Evolutionary conservation across 805 yeast species (phyloP), one percentile per base, ranked within the genome.

Genomic region (Wickerhamomyces sydowiorum): DNA sequence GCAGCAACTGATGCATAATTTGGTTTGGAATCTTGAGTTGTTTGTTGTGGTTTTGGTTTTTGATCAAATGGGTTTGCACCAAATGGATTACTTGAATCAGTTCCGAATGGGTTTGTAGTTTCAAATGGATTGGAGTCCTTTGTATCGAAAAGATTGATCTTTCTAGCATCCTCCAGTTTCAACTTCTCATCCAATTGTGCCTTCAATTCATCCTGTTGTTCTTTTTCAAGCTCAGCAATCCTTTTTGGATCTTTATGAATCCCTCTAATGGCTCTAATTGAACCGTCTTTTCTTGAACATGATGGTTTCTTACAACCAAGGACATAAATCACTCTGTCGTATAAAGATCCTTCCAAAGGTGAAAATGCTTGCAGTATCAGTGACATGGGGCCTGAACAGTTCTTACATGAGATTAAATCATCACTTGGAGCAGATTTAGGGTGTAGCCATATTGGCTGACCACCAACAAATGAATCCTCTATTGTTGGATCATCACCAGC

Each of bases 381-480:
- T 13, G 84, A 76, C 82, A 88, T 72, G 14, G 69, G 64, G 9
- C 67, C 60, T 1, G 62, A 64, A 65, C 99, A 93, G 41, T 73
- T 74, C 37, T 73, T 76, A 66, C 99, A 93, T 28, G 63, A 57
- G 7, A 82, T 54, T 17, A 77, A 59, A 4, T 72, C 73, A 1
- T 66, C 65, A 15, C 69, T 62, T 1, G 96, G 93, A 3, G 66
- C 59, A 0, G 87, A 78, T 1, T 69, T 65, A 4, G 72, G 70
- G 48, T 81, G 74, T 27, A 87, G 60, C 95, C 96, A 83, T 7
- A 78, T 56, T 7, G 90, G 87, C 30, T 64, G 61, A 1, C 96
- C 95, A 1, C 98, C 98, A 25, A 91, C 72, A 48, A 87, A 81
- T 0, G 95, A 78, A 54, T 88, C 96, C 43, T 75, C 80, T 5